These are phyloP conservation scores for Oenanthe javanica DNA, from an alignment of 140 eudicot species.

Conservation along the genomic window DNA sequence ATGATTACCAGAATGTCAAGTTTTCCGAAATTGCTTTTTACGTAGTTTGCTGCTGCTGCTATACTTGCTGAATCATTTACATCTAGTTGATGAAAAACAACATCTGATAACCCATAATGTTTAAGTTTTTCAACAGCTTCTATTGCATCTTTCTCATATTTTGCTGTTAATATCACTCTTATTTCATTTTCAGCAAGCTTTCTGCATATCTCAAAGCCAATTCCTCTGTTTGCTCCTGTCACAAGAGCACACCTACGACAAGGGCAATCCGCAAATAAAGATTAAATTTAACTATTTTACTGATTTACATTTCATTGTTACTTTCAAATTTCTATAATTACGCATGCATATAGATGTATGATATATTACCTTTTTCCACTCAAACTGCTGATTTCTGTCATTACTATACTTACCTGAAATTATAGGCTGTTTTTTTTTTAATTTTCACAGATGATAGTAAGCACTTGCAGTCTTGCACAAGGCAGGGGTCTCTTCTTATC, in stretches of 20 bases:
- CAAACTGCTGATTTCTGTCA: no score
- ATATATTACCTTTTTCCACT: not conserved
- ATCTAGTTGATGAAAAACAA: constrained; percentile 31
- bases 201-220: not conserved
- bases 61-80: constrained; percentile 19
- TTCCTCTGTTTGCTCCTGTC: constrained; percentile 17
- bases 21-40: constrained; percentile 27
- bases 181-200: no score
- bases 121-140: constrained; percentile 20
- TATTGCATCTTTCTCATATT: constrained; percentile 14
- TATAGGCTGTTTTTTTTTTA: not conserved
- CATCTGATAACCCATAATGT: not conserved
- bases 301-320: not conserved
- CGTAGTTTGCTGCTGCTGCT: constrained; percentile 23
- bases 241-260: constrained; percentile 15
- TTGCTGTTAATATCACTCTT: constrained; percentile 14
- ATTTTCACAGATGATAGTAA: not conserved
- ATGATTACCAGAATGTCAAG: constrained; percentile 46
- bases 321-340: not conserved
- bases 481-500: not conserved
- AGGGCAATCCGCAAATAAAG: not conserved
- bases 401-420: no score
- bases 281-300: not conserved
- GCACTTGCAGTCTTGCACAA: not conserved
- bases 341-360: not conserved